Evolutionary conservation across 177 flowering plant species (phyloP), one percentile per base, ranked within the genome.

Genomic region (Tripterygium wilfordii): DNA sequence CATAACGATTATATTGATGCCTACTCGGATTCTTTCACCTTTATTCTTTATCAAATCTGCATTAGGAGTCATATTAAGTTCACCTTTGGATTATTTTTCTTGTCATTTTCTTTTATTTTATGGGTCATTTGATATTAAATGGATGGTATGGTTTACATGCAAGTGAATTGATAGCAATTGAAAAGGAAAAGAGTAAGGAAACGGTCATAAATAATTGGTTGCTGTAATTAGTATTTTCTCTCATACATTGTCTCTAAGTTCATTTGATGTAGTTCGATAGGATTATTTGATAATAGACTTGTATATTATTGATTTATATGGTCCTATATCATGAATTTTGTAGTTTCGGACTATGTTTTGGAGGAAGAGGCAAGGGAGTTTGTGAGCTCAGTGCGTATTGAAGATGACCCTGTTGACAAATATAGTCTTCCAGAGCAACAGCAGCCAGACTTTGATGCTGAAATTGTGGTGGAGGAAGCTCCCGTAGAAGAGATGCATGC

Each of bases 361-460:
- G 72, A 71, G 60, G 78, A 75, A 58, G 74, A 75, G 49, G 70
- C 75, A 8, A 58, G 63, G 48, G 76, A 75, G 0, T 69, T 69
- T 41, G 57, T 71, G 23, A 48, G 61, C 37, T 67, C 70, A 5
- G 50, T 71, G 36, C 65, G 62, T 43, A 53, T 69, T 12, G 75
- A 69, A 51, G 83, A 71, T 60, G 64, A 67, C 49, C 51, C 64
- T 3, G 69, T 62, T 41, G 85, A 86, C 50, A 54, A 72, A 30
- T 82, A 78, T 55, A 65, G 58, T 57, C 68, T 64, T 19, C 64
- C 68, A 10, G 90, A 83, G 56, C 69, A 79, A 42, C 76, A 67
- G 24, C 54, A 62, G 45, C 69, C 65, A 31, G 77, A 66, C 16
- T 47, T 55, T 21, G 87, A 82, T 52, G 48, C 60, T 33, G 86